phyloP scores from a whole-genome alignment of 1,284 basidiomycete genomes.

The Ceratobasidium sp. region DNA sequence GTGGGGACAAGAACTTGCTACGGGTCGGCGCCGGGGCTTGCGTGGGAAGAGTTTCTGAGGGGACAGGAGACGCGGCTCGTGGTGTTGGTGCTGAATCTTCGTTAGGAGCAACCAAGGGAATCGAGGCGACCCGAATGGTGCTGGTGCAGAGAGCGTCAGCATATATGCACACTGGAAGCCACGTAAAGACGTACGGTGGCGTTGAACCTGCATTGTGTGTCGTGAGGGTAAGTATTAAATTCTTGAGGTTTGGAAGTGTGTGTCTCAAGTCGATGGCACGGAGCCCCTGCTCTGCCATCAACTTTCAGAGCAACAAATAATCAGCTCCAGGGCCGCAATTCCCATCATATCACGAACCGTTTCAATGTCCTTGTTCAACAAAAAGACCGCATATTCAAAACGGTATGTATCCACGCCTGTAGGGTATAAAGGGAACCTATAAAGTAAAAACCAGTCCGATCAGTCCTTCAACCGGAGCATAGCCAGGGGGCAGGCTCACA shows the following conservation, averaged over 20 bases:
- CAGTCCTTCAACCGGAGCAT: slow-evolving; percentile 43
- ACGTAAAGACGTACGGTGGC: slow-evolving; percentile 30
- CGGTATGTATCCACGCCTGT: slow-evolving; percentile 95
- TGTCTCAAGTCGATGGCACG: slow-evolving; percentile 93
- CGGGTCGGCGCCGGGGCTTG: slow-evolving; percentile 38
- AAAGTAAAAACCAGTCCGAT: slow-evolving; percentile 45
- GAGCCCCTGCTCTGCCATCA: slow-evolving; percentile 90
- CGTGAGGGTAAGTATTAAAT: slow-evolving; percentile 87
- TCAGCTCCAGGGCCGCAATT: slow-evolving; percentile 46
- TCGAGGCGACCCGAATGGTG: slow-evolving; percentile 14
- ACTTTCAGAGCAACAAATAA: slow-evolving; percentile 61
- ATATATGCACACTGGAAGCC: background rate
- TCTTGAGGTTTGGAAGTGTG: slow-evolving; percentile 96
- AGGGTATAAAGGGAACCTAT: slow-evolving; percentile 92
- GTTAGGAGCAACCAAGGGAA: background rate
- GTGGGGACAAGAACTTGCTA: slow-evolving; percentile 48
- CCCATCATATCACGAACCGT: slow-evolving; percentile 67
- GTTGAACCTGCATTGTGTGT: slow-evolving; percentile 62
- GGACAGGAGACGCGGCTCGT: slow-evolving; percentile 24
- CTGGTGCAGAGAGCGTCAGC: background rate
- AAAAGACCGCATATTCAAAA: slow-evolving; percentile 97
- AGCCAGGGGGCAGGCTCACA: slow-evolving; percentile 65
- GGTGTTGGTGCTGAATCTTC: slow-evolving; percentile 32
- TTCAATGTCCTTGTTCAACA: slow-evolving; percentile 98
- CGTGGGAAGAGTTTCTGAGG: background rate